A percentile compares a stretch with the other conserved stretches of the same genome.
phyloP scores from a whole-genome alignment of 2,329 filamentous ascomycete genomes.

The Parastagonospora avenae region DNA sequence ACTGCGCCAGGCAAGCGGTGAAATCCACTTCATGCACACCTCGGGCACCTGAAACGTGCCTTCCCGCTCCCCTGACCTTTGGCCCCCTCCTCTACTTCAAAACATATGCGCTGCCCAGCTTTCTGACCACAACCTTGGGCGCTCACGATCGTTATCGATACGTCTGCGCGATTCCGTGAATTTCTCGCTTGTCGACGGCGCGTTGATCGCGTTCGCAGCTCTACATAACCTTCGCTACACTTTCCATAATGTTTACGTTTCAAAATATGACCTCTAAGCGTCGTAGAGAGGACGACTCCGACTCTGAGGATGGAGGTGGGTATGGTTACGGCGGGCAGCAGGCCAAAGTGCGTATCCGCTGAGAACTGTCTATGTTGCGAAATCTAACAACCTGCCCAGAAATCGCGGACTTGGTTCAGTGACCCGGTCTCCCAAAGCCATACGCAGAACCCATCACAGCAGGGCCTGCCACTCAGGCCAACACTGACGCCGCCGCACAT shows the following conservation, averaged over 20 bases:
- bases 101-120: constrained; percentile 31
- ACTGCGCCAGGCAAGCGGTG: constrained; percentile 18
- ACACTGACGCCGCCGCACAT: constrained; percentile 35
- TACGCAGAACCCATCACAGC: constrained; percentile 19
- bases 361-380: constrained; percentile 12
- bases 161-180: constrained; percentile 10
- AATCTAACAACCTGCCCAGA: constrained; percentile 26
- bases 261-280: constrained; percentile 38
- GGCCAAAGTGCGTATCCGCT: constrained; percentile 30
- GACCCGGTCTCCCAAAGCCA: constrained; percentile 24
- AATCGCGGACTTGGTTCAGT: constrained; percentile 32
- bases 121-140: constrained; percentile 16
- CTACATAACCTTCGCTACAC: constrained; percentile 7
- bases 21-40: constrained; percentile 23
- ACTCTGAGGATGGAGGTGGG: constrained; percentile 29
- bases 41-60: constrained; percentile 38
- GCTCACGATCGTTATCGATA: constrained; percentile 17
- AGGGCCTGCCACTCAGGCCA: constrained; percentile 28
- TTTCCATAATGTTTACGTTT: constrained; percentile 37
- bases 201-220: constrained; percentile 29
- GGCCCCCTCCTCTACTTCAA: constrained; percentile 34
- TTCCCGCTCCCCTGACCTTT: constrained; percentile 37
- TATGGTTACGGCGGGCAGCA: constrained; percentile 19
- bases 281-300: constrained; percentile 40
- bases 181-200: constrained; percentile 16